Base-by-base conservation (phyloP, 78 protist genomes). In the Guillardia theta region DNA sequence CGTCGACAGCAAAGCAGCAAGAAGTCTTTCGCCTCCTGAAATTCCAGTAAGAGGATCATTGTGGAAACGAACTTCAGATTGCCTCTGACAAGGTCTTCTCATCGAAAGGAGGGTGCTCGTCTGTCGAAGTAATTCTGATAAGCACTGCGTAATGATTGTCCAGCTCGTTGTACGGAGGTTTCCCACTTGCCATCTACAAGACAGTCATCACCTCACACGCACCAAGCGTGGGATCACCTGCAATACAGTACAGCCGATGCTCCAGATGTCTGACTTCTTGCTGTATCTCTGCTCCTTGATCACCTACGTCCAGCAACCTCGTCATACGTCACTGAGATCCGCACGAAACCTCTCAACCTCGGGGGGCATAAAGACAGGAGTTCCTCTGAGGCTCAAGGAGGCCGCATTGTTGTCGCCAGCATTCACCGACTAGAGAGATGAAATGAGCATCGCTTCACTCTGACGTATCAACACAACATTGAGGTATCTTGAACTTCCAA, bases 321-420 rank as follows among this genome's bases (percentile, higher is more conserved):
- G n/a, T n/a, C n/a, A n/a, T n/a, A n/a, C n/a, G n/a, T n/a, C n/a
- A n/a, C n/a, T n/a, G n/a, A n/a, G n/a, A n/a, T n/a, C n/a, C n/a
- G n/a, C n/a, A n/a, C n/a, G n/a, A n/a, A n/a, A n/a, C n/a, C n/a
- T n/a, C n/a, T n/a, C n/a, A n/a, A n/a, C n/a, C 37, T 88, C 93
- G n/a, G 54, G 93, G 30, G 93, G 24, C 93, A 88, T 88, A 41
- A 88, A 88, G 47, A 88, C 76, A 18, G 93, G 93, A 6, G 93
- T 88, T 3, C 93, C 93, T 41, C 48, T 88, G 64, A 88, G 33
- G 93, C 46, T 30, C 50, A 78, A 12, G n/a, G 33, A 22, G 45
- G 83, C 83, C 83, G 83, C n/a, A 24, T 70, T 30, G 4, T 43
- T 70, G 83, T 70, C 10, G 83, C 0, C 50, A 22, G 80, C 80